A percentile compares a stretch with the other conserved stretches of the same genome.
Evolutionary conservation across 163 green algal species (phyloP).

Genomic region (Chlamydomonas reinhardtii): DNA sequence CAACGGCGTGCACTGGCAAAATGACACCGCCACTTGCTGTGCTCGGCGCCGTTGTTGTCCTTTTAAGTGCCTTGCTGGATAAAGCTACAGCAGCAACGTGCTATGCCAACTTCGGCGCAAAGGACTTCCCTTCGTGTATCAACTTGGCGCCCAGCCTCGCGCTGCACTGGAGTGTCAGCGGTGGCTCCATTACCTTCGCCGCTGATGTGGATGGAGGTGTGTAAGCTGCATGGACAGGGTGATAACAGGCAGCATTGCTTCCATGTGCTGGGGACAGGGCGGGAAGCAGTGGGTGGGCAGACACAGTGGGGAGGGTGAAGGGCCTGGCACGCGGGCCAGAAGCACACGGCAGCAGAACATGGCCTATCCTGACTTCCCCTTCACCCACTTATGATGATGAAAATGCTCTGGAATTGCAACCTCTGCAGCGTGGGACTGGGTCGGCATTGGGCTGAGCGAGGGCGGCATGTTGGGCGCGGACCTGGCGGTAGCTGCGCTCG

Average conservation of each 20-base stretch:
- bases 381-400: too few relatives aligned
- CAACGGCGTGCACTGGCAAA: too few relatives aligned
- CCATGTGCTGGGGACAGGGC: too few relatives aligned
- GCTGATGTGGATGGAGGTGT: constrained; percentile 1
- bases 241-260: too few relatives aligned
- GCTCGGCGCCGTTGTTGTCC: too few relatives aligned
- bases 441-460: constrained; percentile 2
- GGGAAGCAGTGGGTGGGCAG: too few relatives aligned
- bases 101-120: not conserved
- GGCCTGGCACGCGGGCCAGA: too few relatives aligned
- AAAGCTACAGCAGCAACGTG: not conserved
- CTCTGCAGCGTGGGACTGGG: constrained; percentile 7
- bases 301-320: too few relatives aligned
- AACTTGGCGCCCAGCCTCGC: not conserved
- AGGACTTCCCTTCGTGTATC: not conserved
- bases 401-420: not conserved
- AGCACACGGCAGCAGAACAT: too few relatives aligned
- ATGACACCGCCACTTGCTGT: too few relatives aligned
- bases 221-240: not conserved
- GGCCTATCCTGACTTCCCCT: too few relatives aligned
- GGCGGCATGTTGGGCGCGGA: constrained; percentile 26
- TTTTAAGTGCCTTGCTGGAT: too few relatives aligned
- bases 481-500: not conserved
- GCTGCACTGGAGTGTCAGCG: not conserved
- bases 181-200: not conserved